These are phyloP conservation scores for Inga leiocalycina DNA, from an alignment of 306 rosid genomes.

Conservation along the genomic window DNA sequence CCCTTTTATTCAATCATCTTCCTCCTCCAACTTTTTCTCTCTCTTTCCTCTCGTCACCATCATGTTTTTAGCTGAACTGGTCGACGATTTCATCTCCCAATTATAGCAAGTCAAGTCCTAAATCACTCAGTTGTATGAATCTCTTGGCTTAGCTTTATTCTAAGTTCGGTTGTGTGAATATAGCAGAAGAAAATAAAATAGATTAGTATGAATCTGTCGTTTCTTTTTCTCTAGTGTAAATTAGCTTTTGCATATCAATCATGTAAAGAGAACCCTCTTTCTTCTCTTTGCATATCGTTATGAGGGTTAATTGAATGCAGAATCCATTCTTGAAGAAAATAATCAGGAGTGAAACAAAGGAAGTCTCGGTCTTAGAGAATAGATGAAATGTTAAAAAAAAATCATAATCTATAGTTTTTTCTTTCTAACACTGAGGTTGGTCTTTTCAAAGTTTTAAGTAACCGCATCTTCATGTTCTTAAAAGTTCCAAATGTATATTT, in stretches of 20 bases:
- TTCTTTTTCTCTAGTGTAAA: not conserved
- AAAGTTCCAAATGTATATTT: not conserved
- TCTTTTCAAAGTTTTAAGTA: constrained; percentile 15
- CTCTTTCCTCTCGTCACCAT: constrained; percentile 29
- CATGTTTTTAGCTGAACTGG: constrained; percentile 35
- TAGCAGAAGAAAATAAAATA: not conserved
- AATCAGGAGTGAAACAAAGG: constrained; percentile 45
- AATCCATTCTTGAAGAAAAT: constrained; percentile 56
- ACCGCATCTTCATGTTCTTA: not conserved
- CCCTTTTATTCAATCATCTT: too few relatives aligned
- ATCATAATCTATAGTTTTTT: constrained; percentile 58
- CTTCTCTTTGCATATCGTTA: too few relatives aligned
- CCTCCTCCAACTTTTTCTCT: too few relatives aligned
- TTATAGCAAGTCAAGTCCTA: constrained; percentile 54
- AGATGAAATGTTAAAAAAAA: constrained; percentile 53
- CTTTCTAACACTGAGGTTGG: constrained; percentile 58
- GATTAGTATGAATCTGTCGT: not conserved
- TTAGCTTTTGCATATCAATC: constrained; percentile 3
- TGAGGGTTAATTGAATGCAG: constrained; percentile 42
- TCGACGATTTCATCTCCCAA: constrained; percentile 35
- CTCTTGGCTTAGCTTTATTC: not conserved
- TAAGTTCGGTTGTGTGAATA: not conserved
- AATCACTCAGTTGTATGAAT: constrained; percentile 44
- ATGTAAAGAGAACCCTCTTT: not conserved
- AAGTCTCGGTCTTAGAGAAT: constrained; percentile 45